Base-by-base conservation (phyloP, 2,329 filamentous ascomycete genomes). In the Acephala macrosclerotiorum region DNA sequence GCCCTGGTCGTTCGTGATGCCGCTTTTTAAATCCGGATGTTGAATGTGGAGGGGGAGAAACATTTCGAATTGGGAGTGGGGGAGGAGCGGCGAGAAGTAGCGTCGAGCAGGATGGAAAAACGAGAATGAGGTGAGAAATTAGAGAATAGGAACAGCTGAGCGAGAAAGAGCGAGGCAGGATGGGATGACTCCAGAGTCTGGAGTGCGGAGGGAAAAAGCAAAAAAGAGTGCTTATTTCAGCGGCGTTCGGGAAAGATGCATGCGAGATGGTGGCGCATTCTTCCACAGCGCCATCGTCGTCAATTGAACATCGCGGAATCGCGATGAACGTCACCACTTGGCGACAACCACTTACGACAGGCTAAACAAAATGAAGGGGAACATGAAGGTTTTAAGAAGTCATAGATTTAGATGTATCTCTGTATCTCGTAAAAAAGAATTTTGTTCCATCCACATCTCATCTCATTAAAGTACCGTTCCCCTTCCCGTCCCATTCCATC, bases 341-440 rank as follows among this genome's bases (percentile, higher is more conserved):
- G 38, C 38, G 12, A n/a, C 38, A 38, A 7, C 36, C n/a, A n/a
- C n/a, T n/a, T n/a, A n/a, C n/a, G n/a, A n/a, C n/a, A n/a, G n/a
- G n/a, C n/a, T n/a, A n/a, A n/a, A 16, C 4, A 42, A n/a, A 42
- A 42, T 42, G 12, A n/a, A 42, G 18, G 14, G 38, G 38, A 25
- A 49, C 3, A 22, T 8, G 45, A 25, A 11, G 3, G 45, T 49
- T 18, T 53, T 53, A 53, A 53, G 11, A 53, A 53, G 2, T 11
- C 25, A 33, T 53, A 53, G 11, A 53, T 53, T 53, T 12, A 26
- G 14, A 18, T 53, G 18, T 49, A 49, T 49, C 45, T 49, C 45
- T 11, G 6, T 29, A 1, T 5, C 33, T 7, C 6, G 29, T 11
- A 53, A 53, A 29, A 16, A 53, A 18, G n/a, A 53, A 53, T 53